Percentiles rank a stretch among this genome's conserved stretches.
These are phyloP conservation scores for Theobroma cacao DNA, from an alignment of 345 rosid species.

Conservation along the genomic window DNA sequence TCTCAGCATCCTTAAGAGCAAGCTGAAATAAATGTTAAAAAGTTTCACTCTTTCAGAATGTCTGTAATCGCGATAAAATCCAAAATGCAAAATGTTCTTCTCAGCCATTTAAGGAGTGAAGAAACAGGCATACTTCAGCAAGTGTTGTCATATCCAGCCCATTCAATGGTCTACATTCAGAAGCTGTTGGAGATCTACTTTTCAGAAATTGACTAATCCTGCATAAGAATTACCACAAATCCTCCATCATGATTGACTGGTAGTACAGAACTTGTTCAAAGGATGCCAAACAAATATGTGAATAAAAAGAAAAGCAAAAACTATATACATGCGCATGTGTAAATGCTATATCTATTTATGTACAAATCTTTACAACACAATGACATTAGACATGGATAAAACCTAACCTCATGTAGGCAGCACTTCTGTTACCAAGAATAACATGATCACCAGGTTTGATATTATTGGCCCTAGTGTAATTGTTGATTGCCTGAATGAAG, in stretches of 20 bases:
- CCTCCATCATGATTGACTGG: conserved; percentile 5
- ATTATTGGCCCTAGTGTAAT: conserved; percentile 71
- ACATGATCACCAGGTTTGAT: conserved; percentile 70
- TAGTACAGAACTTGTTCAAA: neutral
- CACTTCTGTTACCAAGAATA: conserved; percentile 78
- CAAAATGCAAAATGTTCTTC: neutral
- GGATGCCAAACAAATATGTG: conserved; percentile 1
- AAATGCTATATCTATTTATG: neutral
- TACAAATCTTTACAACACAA: neutral
- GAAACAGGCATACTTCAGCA: conserved; percentile 69
- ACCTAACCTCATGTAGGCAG: conserved; percentile 74
- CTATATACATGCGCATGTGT: neutral
- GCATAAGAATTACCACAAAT: conserved; percentile 28
- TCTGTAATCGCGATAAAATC: neutral
- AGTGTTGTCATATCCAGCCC: conserved; percentile 92
- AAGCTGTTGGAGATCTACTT: conserved; percentile 63
- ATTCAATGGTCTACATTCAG: conserved; percentile 68
- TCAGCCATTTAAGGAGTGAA: conserved; percentile 8
- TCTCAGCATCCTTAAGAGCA: conserved; percentile 92
- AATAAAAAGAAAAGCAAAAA: neutral
- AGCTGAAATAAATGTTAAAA: conserved; percentile 51
- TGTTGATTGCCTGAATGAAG: conserved; percentile 59
- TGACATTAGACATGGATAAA: conserved; percentile 4
- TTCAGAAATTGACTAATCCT: conserved; percentile 81
- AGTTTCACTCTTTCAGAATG: conserved; percentile 4